phyloP scores from a whole-genome alignment of 2,329 filamentous ascomycete genomes.

The Zalaria sp. region DNA sequence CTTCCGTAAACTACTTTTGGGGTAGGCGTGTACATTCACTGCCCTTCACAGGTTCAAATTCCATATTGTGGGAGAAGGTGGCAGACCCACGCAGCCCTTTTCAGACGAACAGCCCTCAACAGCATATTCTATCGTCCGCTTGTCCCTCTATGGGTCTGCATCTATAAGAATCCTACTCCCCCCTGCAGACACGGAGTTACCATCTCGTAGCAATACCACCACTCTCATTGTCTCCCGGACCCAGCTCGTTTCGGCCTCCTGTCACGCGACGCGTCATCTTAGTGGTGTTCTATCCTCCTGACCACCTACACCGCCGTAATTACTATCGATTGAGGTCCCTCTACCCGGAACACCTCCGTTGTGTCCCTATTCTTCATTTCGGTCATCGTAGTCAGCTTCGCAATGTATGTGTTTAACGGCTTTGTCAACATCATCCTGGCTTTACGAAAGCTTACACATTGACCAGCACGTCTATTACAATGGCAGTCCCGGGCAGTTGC shows the following conservation, averaged over 20 bases:
- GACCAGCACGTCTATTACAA: slow-evolving; percentile 10
- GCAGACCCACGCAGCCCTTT: slow-evolving; percentile 13
- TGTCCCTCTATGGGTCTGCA: slow-evolving; percentile 2
- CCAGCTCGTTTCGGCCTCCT: no score
- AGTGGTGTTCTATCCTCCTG: no score
- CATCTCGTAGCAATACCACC: background rate
- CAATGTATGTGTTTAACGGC: no score
- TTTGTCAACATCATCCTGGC: no score
- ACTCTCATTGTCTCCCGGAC: no score
- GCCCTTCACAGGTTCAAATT: slow-evolving; percentile 12
- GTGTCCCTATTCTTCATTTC: no score
- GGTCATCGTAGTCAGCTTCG: no score
- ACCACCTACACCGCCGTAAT: no score
- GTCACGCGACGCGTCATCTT: no score
- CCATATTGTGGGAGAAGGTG: slow-evolving; percentile 1
- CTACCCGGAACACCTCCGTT: no score
- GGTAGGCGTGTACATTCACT: slow-evolving; percentile 15
- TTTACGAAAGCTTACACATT: background rate
- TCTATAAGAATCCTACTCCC: background rate
- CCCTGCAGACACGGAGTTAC: background rate
- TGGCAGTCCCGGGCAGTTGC: slow-evolving; percentile 35
- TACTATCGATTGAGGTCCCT: no score
- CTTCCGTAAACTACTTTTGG: slow-evolving; percentile 12
- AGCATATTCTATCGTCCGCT: slow-evolving; percentile 4
- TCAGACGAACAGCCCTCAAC: slow-evolving; percentile 4